Percentiles rank a stretch among this genome's conserved stretches.
phyloP scores from a whole-genome alignment of 257 asterid genomes.

The Nicotiana sylvestris region DNA sequence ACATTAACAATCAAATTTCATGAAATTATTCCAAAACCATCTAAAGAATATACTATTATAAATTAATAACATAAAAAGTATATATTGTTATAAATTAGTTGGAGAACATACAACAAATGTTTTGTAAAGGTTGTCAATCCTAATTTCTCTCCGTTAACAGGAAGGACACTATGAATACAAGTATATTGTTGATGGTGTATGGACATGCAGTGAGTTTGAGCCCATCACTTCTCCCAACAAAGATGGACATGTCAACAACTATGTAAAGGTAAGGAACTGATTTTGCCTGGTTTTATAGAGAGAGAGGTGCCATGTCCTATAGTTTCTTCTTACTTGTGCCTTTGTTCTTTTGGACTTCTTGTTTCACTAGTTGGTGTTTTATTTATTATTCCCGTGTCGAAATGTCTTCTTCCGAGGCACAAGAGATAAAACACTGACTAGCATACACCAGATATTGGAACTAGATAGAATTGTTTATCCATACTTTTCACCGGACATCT shows the following conservation, averaged over 20 bases:
- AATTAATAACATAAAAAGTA: background rate
- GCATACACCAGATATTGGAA: background rate
- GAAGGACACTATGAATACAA: constrained; percentile 93
- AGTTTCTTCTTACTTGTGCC: background rate
- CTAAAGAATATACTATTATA: background rate
- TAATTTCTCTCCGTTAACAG: constrained; percentile 33
- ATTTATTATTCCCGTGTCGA: background rate
- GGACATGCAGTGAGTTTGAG: constrained; percentile 61
- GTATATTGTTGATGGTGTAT: constrained; percentile 75
- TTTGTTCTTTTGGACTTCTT: background rate
- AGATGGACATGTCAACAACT: constrained; percentile 91
- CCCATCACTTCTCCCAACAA: constrained; percentile 54
- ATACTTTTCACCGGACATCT: background rate
- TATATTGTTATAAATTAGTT: background rate
- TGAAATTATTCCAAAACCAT: background rate
- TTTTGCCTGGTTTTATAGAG: background rate
- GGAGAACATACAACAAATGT: background rate
- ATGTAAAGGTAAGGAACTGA: constrained; percentile 44
- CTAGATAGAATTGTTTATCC: background rate
- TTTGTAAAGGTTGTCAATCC: background rate
- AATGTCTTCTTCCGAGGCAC: background rate
- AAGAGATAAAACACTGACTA: background rate
- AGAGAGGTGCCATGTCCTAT: background rate
- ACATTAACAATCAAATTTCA: background rate
- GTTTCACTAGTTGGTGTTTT: background rate